A percentile compares a stretch with the other conserved stretches of the same genome.
Conservation (phyloP, 2,329 filamentous ascomycete species). For the Epichloe scottii region DNA sequence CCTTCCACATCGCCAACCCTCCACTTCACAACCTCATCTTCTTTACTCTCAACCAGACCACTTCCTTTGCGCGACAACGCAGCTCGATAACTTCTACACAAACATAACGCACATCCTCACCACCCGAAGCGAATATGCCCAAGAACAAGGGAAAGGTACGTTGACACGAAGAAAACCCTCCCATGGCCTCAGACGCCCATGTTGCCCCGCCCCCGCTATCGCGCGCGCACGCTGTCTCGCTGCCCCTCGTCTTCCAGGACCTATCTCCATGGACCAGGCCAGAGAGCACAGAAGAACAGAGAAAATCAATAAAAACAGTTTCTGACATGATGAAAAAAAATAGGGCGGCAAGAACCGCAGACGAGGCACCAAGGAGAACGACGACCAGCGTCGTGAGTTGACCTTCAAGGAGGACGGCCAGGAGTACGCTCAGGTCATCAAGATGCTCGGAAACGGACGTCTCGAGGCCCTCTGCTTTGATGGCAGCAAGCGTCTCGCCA, state of each 20-base stretch:
- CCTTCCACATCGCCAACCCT: background rate
- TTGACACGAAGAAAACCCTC: background rate
- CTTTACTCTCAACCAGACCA: background rate
- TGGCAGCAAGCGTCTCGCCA: conserved; percentile 40
- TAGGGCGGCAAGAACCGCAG: conserved; percentile 96
- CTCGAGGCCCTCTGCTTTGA: conserved; percentile 93
- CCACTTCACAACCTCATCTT: conserved; percentile 2
- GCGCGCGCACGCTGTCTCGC: background rate
- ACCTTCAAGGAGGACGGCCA: conserved; percentile 99
- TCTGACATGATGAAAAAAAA: conserved; percentile 20
- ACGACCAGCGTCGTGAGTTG: conserved; percentile 97
- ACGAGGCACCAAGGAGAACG: conserved; percentile 98
- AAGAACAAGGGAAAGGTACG: conserved; percentile 99
- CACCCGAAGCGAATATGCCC: conserved; percentile 51
- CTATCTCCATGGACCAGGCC: background rate
- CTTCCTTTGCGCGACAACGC: background rate
- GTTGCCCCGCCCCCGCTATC: conserved; percentile 18
- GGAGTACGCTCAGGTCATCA: conserved; percentile 46
- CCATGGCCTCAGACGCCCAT: background rate
- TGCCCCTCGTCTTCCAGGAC: background rate
- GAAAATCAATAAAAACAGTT: background rate
- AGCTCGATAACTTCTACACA: background rate
- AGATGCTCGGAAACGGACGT: conserved; percentile 94
- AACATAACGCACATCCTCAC: background rate
- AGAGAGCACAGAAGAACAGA: background rate